Base-by-base conservation (phyloP, 108 stramenopile species). In the Poteriospumella lacustris region DNA sequence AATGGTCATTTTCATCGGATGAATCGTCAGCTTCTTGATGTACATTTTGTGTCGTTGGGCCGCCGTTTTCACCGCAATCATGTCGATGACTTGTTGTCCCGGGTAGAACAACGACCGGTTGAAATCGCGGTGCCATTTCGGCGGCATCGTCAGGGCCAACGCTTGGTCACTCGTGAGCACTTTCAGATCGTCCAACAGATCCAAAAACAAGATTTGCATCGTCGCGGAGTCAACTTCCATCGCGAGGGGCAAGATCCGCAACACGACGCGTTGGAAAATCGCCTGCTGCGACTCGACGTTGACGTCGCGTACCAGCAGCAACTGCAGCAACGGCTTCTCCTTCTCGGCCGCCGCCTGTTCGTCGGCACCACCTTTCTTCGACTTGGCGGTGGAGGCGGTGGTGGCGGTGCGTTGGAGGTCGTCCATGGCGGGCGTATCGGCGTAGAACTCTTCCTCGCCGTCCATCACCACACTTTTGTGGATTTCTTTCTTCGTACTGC, bases 1-100 rank as follows among this genome's bases (percentile, higher is more conserved):
- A 5, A 73, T 15, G 31, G 70, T 56, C 5, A 73, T 42, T 42
- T 73, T 73, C 43, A 73, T 39, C 9, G 70, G 70, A 73, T 73
- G 70, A 56, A 73, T 44, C 9, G 36, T 33, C 28, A 73, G 5
- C 28, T 73, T 73, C 47, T 73, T 15, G 31, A 73, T 29, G 36
- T 52, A 73, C 28, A 56, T 56, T 38, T 73, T 73, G 44, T 5
- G 42, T 5, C 36, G 12, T 26, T 42, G 31, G 33, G 70, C 5
- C 5, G 12, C 5, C 31, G 47, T 24, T 73, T 52, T 56, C 31
- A 5, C 42, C 9, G 19, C 9, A 42, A 12, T 34, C 9, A 73
- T 56, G 42, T 73, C 41, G 33, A 73, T 56, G 3, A 3, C 5
- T 24, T 64, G 60, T 15, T 19, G 9, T 64, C 3, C 31, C 36